Base-by-base conservation (phyloP, 345 rosid genomes). In the Mercurialis annua region DNA sequence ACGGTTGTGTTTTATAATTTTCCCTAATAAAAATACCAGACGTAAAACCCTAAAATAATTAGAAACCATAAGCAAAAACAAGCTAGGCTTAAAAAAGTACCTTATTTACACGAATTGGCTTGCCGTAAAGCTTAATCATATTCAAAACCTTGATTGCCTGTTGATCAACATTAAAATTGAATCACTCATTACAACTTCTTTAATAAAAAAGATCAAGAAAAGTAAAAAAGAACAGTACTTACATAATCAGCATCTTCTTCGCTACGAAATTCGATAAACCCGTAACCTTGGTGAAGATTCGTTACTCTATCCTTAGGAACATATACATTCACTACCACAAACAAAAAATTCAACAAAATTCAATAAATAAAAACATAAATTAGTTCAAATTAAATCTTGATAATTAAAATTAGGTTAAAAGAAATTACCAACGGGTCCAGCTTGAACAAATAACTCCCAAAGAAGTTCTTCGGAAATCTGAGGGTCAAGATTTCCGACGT, bases 241-340 rank as follows among this genome's bases (percentile, higher is more conserved):
- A 86, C 99, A 80, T 92, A 94, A 67, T 94, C 99, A 73, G 98
- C 97, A 83, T 94, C 97, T 75, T 94, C 99, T 76, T 92, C 99
- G 4, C 98, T 90, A 40, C 98, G 84, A 49, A 89, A 92, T 57
- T 92, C 99, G 1, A 92, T 88, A 66, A 94, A 91, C 42, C 99
- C 97, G 71, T 92, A 94, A 29, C 88, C 85, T 80, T 88, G 99
- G 72, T 94, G 99, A 81, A 84, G 87, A 72, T 90, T 89, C 10
- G 99, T 94, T 68, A 94, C 98, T 67, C 99, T 89, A 76, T 94
- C 98, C 77, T 94, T 94, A 0, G 97, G 99, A 18, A 92, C 98
- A 76, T 94, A 91, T 10, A 94, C 98, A 66, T 94, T 94, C 51
- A 94, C 98, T 94, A 62, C 21, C 68, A 57, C 7, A 69, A 50